Evolutionary conservation across 1,284 basidiomycete genomes (phyloP), one percentile per base, ranked within the genome.

Genomic region (Cutaneotrichosporon cavernicola): DNA sequence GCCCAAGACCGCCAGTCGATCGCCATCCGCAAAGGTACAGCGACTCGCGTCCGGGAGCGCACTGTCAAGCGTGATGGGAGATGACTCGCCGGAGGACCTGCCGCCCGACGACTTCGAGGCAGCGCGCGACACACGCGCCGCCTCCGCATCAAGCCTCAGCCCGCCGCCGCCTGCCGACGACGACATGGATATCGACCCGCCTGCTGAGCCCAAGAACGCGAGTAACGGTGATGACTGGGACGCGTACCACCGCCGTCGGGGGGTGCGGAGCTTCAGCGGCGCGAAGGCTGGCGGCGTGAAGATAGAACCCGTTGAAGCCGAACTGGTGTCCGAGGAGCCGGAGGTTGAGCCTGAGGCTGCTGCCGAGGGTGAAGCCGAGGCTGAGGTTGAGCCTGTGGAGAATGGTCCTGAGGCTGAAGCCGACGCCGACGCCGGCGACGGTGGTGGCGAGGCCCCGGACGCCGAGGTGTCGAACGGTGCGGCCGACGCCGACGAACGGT

Each of bases 261-360:
- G 64, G 14, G 72, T 72, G 10, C 69, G 72, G 49, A 66, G 66
- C 7, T 73, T 73, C 62, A 64, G 64, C 26, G 70, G 61, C 9
- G 62, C 65, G 22, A 67, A 69, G 50, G 18, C 51, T 4, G 64
- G 64, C 30, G 26, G 43, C 5, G 59, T 66, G 36, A 67, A 69
- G 57, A 34, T 70, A 69, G 76, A 80, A 7, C 72, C 76, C 38
- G 80, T 72, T 47, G 64, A 81, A 22, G 83, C 81, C 50, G 34
- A 34, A 16, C 38, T n/a, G 2, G 53, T 32, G 14, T 16, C 53
- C 16, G 58, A 53, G 32, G 36, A 38, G 36, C 55, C n/a, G 11
- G 77, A 52, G 22, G 66, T 69, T 36, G 66, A 61, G 3, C 58
- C 50, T 56, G 60, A 55, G 21, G 69, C 68, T 5, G 66, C 66